Evolutionary conservation across 2,329 filamentous ascomycete species (phyloP).

Genomic region (Emericellopsis cladophorae): DNA sequence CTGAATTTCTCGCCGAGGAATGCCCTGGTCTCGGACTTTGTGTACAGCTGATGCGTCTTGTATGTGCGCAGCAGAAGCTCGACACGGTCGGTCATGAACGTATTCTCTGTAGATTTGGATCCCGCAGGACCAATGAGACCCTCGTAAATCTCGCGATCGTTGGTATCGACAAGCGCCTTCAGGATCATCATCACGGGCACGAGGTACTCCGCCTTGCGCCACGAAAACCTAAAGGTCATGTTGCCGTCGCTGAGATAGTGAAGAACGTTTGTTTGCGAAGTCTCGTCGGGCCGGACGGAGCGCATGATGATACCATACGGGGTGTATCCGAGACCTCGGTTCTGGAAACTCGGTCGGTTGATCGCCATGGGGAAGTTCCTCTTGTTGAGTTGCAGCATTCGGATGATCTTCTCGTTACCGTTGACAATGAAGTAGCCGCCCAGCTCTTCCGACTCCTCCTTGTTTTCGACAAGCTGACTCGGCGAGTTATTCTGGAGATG

Average conservation of each 20-base stretch:
- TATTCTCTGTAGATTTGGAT: conserved; percentile 71
- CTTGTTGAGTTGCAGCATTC: conserved; percentile 78
- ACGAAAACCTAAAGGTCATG: conserved; percentile 93
- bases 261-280: conserved; percentile 91
- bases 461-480: conserved; percentile 66
- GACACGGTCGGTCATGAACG: conserved; percentile 88
- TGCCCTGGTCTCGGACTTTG: conserved; percentile 65
- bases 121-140: conserved; percentile 69
- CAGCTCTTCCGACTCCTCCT: conserved; percentile 92
- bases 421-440: conserved; percentile 98
- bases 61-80: conserved; percentile 87
- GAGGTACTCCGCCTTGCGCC: conserved; percentile 95
- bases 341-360: conserved; percentile 76
- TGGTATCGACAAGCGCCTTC: conserved; percentile 90
- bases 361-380: conserved; percentile 95
- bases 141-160: conserved; percentile 92
- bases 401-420: conserved; percentile 92
- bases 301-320: conserved; percentile 83
- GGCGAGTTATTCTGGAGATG: conserved; percentile 82
- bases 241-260: conserved; percentile 95
- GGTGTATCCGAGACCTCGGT: conserved; percentile 78
- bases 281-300: conserved; percentile 92
- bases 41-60: conserved; percentile 80
- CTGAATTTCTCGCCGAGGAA: conserved; percentile 89
- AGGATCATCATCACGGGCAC: conserved; percentile 93